Base-by-base conservation (phyloP, 2,329 filamentous ascomycete species). In the Dactylellina leptospora region DNA sequence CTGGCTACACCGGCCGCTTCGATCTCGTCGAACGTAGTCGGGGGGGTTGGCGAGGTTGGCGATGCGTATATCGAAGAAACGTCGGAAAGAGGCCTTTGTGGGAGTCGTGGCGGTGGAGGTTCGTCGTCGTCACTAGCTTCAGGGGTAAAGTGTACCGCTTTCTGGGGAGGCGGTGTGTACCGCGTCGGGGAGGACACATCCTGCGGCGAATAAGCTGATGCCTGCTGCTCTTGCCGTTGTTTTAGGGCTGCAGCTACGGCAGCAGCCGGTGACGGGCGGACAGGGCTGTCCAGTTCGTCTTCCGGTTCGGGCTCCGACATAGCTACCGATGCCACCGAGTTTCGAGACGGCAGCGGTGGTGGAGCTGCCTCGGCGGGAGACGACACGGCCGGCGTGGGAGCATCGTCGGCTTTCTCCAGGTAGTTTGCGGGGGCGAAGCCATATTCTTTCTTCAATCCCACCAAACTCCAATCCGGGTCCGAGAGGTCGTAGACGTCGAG, bases 351-450 rank as follows among this genome's bases (percentile, higher is more conserved):
- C 42, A 73, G 70, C 25, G 75, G 74, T 22, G 76, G 76, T 28
- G 74, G 73, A 22, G 61, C 53, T n/a, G 56, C 74, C 59, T 61
- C 27, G 74, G 76, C 11, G 75, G 73, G 60, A 66, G 61, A 23
- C 82, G 82, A 33, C 79, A 83, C 27, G 80, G 80, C 10, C 81
- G 81, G 53, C 78, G 79, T 47, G 81, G 81, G 28, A 27, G 81
- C 78, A 8, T 77, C 76, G 4, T 76, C 78, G 25, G 79, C 79
- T 40, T 85, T 81, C 75, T 97, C 92, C 75, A 97, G 96, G 79
- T 99, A 99, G 80, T 97, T 99, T 71, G 93, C 87, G 2, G 95
- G 95, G 59, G 91, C 95, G 80, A 99, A 99, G 51, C 95, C 95
- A 82, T 88, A 99, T 75, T 97, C 92, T 58, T 86, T 87, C 75